Evolutionary conservation across 108 stramenopile genomes (phyloP).

Genomic region (Schizochytrium sp.): DNA sequence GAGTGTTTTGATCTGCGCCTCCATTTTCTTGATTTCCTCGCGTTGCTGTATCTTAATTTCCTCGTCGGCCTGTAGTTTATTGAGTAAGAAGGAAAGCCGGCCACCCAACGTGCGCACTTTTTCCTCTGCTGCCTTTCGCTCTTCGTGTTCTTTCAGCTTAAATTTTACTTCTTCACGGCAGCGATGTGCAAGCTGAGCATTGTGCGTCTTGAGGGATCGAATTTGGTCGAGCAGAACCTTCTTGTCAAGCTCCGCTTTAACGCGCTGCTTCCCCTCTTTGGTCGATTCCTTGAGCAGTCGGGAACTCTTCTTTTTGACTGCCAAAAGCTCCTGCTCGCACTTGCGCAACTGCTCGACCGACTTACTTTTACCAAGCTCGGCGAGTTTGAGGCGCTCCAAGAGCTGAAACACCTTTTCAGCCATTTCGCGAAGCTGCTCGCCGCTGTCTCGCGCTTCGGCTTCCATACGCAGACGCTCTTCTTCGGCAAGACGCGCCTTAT

Average conservation of each 20-base stretch:
- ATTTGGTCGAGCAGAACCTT: slow-evolving; percentile 61
- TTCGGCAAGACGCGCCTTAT: slow-evolving; percentile 48
- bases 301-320: slow-evolving; percentile 58
- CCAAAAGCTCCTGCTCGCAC: slow-evolving; percentile 64
- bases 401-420: slow-evolving; percentile 77
- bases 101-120: slow-evolving; percentile 59
- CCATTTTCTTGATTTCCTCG: slow-evolving; percentile 60
- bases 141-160: slow-evolving; percentile 57
- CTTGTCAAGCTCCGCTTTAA: slow-evolving; percentile 59
- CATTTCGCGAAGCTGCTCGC: slow-evolving; percentile 71
- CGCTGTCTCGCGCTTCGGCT: slow-evolving; percentile 64
- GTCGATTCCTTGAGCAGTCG: slow-evolving; percentile 59
- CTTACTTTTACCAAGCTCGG: slow-evolving; percentile 71
- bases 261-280: slow-evolving; percentile 57
- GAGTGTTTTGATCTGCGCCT: slow-evolving; percentile 51
- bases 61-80: slow-evolving; percentile 67
- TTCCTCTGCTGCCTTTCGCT: slow-evolving; percentile 55
- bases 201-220: slow-evolving; percentile 61
- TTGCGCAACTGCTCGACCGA: slow-evolving; percentile 62
- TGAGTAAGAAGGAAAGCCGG: slow-evolving; percentile 62
- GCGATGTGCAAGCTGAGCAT: slow-evolving; percentile 54
- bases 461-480: slow-evolving; percentile 66
- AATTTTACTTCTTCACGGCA: slow-evolving; percentile 59
- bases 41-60: slow-evolving; percentile 54
- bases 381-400: slow-evolving; percentile 68